Conservation (phyloP, 805 yeast species). For the Wickerhamomyces kurtzmanii region DNA sequence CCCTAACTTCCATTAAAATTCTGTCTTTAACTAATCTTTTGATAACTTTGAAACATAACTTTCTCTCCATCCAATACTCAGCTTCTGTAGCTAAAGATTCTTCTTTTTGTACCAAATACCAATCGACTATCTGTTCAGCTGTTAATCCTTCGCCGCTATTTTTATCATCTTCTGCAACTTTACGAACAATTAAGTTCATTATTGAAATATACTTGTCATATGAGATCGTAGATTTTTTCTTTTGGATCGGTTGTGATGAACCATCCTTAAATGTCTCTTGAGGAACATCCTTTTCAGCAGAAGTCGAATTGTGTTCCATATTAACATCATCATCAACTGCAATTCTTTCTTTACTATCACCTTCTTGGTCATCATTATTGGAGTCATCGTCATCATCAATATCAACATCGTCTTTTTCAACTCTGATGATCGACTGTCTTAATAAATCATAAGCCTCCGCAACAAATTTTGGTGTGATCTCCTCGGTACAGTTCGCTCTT, state of each 20-base stretch:
- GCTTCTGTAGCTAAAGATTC: conserved; percentile 58
- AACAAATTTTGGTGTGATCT: conserved; percentile 74
- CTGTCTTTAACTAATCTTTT: conserved; percentile 78
- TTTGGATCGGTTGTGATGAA: conserved; percentile 7
- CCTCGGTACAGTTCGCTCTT: conserved; percentile 89
- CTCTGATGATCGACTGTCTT: conserved; percentile 86
- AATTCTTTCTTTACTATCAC: conserved; percentile 5
- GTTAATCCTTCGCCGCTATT: conserved; percentile 51
- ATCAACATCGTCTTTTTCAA: conserved; percentile 88
- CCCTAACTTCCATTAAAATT: conserved; percentile 61
- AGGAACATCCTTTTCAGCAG: conserved; percentile 5
- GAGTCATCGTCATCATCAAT: conserved; percentile 64
- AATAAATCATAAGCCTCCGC: conserved; percentile 88
- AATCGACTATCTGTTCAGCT: conserved; percentile 60
- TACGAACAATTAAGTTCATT: conserved; percentile 68
- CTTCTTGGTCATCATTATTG: conserved; percentile 22
- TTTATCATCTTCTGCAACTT: conserved; percentile 48
- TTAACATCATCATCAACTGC: conserved; percentile 7
- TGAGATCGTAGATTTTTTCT: conserved; percentile 46
- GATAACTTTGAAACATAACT: conserved; percentile 69
- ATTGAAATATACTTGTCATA: conserved; percentile 82
- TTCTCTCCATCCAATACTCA: conserved; percentile 62
- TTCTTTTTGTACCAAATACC: conserved; percentile 73
- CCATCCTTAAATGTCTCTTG: conserved; percentile 3
- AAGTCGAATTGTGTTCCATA: conserved; percentile 3